Evolutionary conservation across 2,329 filamentous ascomycete genomes (phyloP), one percentile per base, ranked within the genome.

Genomic region (Ophiostoma quercus): DNA sequence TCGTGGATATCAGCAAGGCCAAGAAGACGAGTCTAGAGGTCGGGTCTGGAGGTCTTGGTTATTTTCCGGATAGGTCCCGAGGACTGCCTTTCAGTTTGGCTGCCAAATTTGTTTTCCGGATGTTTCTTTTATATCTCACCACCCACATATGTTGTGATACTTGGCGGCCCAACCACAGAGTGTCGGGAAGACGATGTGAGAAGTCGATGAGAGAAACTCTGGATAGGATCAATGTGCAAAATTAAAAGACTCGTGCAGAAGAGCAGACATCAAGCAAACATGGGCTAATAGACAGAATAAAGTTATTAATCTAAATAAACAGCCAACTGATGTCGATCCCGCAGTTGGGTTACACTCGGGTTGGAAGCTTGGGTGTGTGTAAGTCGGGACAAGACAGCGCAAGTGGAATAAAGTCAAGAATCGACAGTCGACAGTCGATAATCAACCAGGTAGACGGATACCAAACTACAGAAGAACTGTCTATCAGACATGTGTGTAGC

Each of bases 331-430:
- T 14, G 51, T 25, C 51, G 51, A 57, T 57, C 51, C 51, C 25
- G 22, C 9, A 3, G 22, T 57, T 57, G 51, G 51, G 51, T 57
- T 29, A 25, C 51, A 57, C 51, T 57, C 51, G 51, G 51, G 51
- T 57, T 57, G 22, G 51, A 29, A 57, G 51, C 51, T 57, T 29
- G 51, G 22, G 51, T 54, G 51, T 12, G 51, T 57, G 51, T 57
- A 57, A 57, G 51, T 25, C 51, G 51, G 51, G 51, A 57, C 8
- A 57, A 57, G n/a, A 25, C 51, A 57, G 22, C 22, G 16, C 9
- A 57, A 14, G 51, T 14, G 51, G 11, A 57, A 57, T 47, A 47
- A 47, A 7, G 11, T 47, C 5, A 4, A n/a, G 6, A n/a, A 34
- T 34, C 34, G 34, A 34, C 34, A 34, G 8, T 34, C 34, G 34